Conservation (phyloP, 2,329 filamentous ascomycete species). For the Aspergillus ustus region DNA sequence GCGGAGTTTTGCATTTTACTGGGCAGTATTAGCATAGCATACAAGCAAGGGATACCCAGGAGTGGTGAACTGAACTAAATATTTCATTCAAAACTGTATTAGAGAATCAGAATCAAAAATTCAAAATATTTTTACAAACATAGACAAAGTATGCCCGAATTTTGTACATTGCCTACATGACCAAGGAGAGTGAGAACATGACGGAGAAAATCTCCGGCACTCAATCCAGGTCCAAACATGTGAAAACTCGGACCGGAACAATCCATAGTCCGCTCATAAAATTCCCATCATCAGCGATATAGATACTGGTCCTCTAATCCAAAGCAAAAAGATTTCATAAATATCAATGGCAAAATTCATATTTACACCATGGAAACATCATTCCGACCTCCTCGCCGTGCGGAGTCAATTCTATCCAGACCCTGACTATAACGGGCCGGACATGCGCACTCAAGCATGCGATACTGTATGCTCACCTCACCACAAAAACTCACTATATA, state of each 20-base stretch:
- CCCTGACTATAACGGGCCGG: conserved; percentile 36
- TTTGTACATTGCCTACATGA: not conserved
- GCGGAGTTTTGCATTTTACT: conserved; percentile 33
- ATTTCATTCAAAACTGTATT: conserved; percentile 17
- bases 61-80: conserved; percentile 22
- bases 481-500: too few relatives aligned
- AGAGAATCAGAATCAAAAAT: conserved; percentile 21
- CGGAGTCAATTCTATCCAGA: conserved; percentile 47
- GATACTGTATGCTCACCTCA: conserved; percentile 38
- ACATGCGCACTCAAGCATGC: conserved; percentile 46
- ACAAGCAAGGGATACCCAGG: conserved; percentile 34
- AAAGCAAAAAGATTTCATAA: not conserved
- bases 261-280: conserved; percentile 25
- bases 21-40: conserved; percentile 25
- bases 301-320: not conserved
- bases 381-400: conserved; percentile 42
- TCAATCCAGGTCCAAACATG: not conserved
- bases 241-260: conserved; percentile 20
- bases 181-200: not conserved
- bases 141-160: not conserved
- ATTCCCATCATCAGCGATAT: conserved; percentile 16
- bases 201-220: conserved; percentile 8
- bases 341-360: conserved; percentile 44
- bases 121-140: not conserved
- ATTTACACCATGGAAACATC: conserved; percentile 49